These are phyloP conservation scores for Blastomyces percursus DNA, from an alignment of 2,329 filamentous ascomycete genomes.

Conservation along the genomic window DNA sequence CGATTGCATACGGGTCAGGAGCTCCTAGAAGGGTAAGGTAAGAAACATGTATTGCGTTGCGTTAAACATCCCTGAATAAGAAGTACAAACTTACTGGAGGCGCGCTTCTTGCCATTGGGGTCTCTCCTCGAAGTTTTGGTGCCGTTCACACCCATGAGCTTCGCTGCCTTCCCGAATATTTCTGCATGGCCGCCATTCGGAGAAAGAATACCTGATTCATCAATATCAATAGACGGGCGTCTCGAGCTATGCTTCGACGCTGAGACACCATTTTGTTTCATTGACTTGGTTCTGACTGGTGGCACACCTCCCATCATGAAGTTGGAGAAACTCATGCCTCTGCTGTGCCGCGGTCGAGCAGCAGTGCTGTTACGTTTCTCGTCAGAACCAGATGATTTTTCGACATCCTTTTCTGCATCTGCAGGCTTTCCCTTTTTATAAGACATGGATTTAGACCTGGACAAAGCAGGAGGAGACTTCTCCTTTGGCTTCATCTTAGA, in stretches of 20 bases:
- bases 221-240: constrained; percentile 57
- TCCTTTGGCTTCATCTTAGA: constrained; percentile 32
- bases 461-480: constrained; percentile 34
- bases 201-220: constrained; percentile 52
- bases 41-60: not conserved
- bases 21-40: constrained; percentile 15
- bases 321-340: constrained; percentile 48
- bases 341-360: constrained; percentile 44
- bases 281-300: constrained; percentile 51
- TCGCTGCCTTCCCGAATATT: constrained; percentile 66
- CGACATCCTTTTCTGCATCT: constrained; percentile 45
- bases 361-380: constrained; percentile 43
- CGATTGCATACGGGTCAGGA: constrained; percentile 51
- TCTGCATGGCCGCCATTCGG: constrained; percentile 57
- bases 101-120: not conserved
- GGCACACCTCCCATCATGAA: constrained; percentile 58
- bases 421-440: constrained; percentile 47
- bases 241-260: constrained; percentile 49
- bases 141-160: constrained; percentile 53
- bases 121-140: constrained; percentile 37
- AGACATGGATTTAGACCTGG: constrained; percentile 47
- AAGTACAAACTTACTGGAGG: constrained; percentile 4
- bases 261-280: constrained; percentile 48
- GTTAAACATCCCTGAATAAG: not conserved
- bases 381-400: constrained; percentile 57